phyloP scores from a whole-genome alignment of 2,329 filamentous ascomycete genomes.

The Aspergillus costaricaensis region DNA sequence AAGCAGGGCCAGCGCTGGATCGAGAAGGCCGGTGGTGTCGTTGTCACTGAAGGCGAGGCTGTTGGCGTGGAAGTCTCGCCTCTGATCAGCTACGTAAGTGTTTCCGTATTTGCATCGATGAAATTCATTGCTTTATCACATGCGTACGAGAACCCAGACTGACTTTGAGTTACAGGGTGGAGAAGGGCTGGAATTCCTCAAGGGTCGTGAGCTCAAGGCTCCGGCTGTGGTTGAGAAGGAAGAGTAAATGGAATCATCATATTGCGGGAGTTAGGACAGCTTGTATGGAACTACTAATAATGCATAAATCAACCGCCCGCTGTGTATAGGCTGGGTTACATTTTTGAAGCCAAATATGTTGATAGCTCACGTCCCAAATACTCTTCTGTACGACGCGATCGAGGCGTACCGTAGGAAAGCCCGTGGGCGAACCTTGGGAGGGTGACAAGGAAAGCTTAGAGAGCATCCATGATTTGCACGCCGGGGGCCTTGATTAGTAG shows the following conservation, averaged over 20 bases:
- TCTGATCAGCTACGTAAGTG: conserved; percentile 89
- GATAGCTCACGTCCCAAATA: neutral
- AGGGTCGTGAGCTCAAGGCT: conserved; percentile 61
- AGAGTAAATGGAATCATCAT: conserved; percentile 31
- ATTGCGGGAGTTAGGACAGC: conserved; percentile 1
- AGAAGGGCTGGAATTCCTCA: conserved; percentile 64
- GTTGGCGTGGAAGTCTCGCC: conserved; percentile 87
- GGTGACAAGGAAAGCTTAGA: neutral
- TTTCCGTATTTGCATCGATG: neutral
- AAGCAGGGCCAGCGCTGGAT: conserved; percentile 85
- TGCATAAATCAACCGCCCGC: neutral
- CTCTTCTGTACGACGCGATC: neutral
- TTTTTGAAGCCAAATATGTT: neutral
- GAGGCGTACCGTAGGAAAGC: neutral
- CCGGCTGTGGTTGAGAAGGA: conserved; percentile 66
- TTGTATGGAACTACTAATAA: neutral
- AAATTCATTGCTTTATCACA: neutral
- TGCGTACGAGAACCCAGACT: neutral
- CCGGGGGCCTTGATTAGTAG: neutral
- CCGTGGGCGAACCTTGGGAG: neutral
- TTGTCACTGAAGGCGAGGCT: conserved; percentile 63
- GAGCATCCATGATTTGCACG: neutral
- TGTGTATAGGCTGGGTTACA: neutral
- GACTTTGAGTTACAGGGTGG: conserved; percentile 51
- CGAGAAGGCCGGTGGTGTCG: conserved; percentile 72